Conservation (phyloP, 73 alveolate genomes). For the Urostyla sp. region DNA sequence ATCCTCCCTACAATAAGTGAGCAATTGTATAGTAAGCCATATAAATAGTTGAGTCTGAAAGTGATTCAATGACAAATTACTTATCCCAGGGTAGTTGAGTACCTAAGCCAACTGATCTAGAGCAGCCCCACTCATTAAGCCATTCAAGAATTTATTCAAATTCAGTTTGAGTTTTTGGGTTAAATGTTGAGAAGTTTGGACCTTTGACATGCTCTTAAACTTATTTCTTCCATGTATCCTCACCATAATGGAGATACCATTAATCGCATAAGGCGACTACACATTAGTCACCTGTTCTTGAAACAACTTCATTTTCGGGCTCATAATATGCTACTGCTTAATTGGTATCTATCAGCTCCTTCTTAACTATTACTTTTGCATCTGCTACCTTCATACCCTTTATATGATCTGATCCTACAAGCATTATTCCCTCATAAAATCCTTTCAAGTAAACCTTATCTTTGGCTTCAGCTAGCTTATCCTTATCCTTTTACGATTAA, state of each 20-base stretch:
- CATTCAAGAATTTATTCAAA: constrained; percentile 95
- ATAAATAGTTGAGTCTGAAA: constrained; percentile 98
- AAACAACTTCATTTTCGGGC: constrained; percentile 96
- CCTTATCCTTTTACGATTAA: constrained; percentile 87
- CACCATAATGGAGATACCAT: constrained; percentile 98
- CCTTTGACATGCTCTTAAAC: constrained; percentile 89
- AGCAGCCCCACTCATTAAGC: constrained; percentile 99
- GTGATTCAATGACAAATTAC: constrained; percentile 96
- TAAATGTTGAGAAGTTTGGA: constrained; percentile 90
- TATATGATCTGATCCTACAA: constrained; percentile 86
- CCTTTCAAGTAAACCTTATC: constrained; percentile 95
- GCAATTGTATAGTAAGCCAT: constrained; percentile 99
- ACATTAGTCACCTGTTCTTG: constrained; percentile 98
- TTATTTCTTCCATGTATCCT: constrained; percentile 92
- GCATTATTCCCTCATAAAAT: constrained; percentile 95
- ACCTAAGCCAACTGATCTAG: constrained; percentile 98
- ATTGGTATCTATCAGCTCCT: constrained; percentile 78
- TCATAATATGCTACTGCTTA: constrained; percentile 95
- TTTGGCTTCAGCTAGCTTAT: constrained; percentile 90
- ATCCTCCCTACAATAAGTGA: constrained; percentile 94
- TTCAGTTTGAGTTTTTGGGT: constrained; percentile 84
- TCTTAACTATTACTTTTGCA: constrained; percentile 85
- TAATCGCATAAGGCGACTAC: constrained; percentile 98
- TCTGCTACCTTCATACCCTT: constrained; percentile 88
- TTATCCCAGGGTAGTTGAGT: constrained; percentile 98